phyloP scores from a whole-genome alignment of 495 filamentous ascomycete species.

The Annulohypoxylon bovei region DNA sequence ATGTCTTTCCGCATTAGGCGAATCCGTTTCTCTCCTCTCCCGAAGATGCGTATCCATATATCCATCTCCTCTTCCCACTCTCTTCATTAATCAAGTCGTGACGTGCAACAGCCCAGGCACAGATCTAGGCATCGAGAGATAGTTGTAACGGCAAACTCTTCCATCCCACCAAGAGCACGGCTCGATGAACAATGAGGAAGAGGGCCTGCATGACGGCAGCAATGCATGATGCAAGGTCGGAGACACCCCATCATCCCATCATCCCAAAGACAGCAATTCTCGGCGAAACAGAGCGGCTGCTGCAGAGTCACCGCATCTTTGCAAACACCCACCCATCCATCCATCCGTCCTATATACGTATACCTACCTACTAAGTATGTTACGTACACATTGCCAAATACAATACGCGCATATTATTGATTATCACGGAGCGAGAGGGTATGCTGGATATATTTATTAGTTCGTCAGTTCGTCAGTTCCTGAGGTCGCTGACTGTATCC shows the following conservation, averaged over 20 bases:
- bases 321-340: neutral
- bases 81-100: neutral
- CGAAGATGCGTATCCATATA: conserved; percentile 3
- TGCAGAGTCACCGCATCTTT: neutral
- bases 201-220: conserved; percentile 37
- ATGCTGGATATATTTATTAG: neutral
- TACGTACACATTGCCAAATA: neutral
- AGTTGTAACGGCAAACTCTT: neutral
- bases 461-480: neutral
- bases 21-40: conserved; percentile 21
- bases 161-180: neutral
- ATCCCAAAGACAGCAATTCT: conserved; percentile 19
- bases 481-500: conserved; percentile 34
- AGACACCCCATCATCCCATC: conserved; percentile 26
- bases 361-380: neutral
- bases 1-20: conserved; percentile 30
- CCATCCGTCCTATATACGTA: neutral
- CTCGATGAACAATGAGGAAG: neutral
- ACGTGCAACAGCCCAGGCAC: neutral
- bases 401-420: neutral
- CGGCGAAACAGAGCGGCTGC: conserved; percentile 4
- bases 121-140: neutral
- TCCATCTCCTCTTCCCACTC: neutral
- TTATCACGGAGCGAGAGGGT: neutral
- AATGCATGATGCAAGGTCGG: conserved; percentile 43